Base-by-base conservation (phyloP, 2,329 filamentous ascomycete species). In the Phaeosphaeria sp. region DNA sequence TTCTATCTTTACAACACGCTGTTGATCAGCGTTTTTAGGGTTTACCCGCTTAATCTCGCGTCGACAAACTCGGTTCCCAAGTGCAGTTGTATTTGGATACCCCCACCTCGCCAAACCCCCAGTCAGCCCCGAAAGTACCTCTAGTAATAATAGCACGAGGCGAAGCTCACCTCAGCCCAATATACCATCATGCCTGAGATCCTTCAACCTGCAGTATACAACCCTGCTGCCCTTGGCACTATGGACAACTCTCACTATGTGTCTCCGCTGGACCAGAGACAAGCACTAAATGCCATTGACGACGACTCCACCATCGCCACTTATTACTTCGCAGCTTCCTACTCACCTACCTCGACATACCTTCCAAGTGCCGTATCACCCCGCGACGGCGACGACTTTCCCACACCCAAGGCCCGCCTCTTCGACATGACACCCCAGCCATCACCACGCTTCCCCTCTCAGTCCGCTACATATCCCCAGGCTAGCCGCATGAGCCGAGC, bases 351-450 rank as follows among this genome's bases (percentile, higher is more conserved):
- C 46, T 73, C 72, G 39, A 67, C 65, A 51, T 71, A 71, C 49
- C 66, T 67, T 18, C 66, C 73, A 46, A 72, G 69, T 52, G 56
- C 71, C 57, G 56, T 60, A 30, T 79, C 79, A 27, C 83, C 83
- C 15, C 77, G 78, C 22, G 77, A 80, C 66, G 79, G 78, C 67
- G 82, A 84, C 54, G 81, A 91, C 73, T 92, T 92, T 72, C 90
- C 89, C 43, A 90, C 89, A 9, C 89, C 89, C n/a, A 83, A 87
- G 68, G 89, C 86, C 71, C 81, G 88, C 55, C 84, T 87, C 36
- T 87, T 86, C 51, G 87, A 87, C 52, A 71, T 72, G 66, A 68
- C 64, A 56, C 66, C 68, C 49, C 82, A 83, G 51, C 80, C 80
- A 57, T 84, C 85, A 41, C 69, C 73, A 30, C 60, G 82, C 78